A percentile compares a stretch with the other conserved stretches of the same genome.
phyloP scores from a whole-genome alignment of 2,329 filamentous ascomycete genomes.

The Xylaria sp. region DNA sequence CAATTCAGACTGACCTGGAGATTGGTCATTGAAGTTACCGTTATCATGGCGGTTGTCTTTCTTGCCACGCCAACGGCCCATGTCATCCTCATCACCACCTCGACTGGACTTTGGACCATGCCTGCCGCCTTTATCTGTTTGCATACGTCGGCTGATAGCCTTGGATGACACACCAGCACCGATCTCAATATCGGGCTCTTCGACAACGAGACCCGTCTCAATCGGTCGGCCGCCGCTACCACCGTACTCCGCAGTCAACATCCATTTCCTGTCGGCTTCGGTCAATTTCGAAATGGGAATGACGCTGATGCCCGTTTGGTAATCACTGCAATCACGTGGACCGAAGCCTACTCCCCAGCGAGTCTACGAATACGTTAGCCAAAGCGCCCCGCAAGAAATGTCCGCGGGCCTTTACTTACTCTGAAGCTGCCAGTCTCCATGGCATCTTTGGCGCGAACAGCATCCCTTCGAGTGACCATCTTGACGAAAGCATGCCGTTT shows the following conservation, averaged over 20 bases:
- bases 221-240: conserved; percentile 86
- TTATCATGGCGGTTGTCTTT: conserved; percentile 40
- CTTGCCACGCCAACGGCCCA: conserved; percentile 39
- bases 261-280: conserved; percentile 97
- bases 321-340: conserved; percentile 95
- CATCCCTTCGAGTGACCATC: conserved; percentile 90
- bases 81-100: conserved; percentile 40
- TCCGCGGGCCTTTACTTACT: conserved; percentile 54
- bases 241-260: conserved; percentile 90
- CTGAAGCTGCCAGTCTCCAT: conserved; percentile 84
- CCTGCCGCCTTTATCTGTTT: conserved; percentile 69
- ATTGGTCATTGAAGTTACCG: conserved; percentile 32
- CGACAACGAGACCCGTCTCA: conserved; percentile 83
- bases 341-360: conserved; percentile 98
- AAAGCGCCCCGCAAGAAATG: not conserved
- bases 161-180: conserved; percentile 97
- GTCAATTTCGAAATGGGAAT: conserved; percentile 93
- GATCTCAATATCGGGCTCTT: conserved; percentile 98
- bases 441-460: conserved; percentile 79
- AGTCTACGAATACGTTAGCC: conserved; percentile 61
- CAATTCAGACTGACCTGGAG: conserved; percentile 36
- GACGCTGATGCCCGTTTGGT: conserved; percentile 86
- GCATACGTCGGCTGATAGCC: conserved; percentile 73
- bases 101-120: conserved; percentile 69
- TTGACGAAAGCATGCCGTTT: conserved; percentile 99